Conservation (phyloP, 306 rosid genomes). For the Calophaca sinica region DNA sequence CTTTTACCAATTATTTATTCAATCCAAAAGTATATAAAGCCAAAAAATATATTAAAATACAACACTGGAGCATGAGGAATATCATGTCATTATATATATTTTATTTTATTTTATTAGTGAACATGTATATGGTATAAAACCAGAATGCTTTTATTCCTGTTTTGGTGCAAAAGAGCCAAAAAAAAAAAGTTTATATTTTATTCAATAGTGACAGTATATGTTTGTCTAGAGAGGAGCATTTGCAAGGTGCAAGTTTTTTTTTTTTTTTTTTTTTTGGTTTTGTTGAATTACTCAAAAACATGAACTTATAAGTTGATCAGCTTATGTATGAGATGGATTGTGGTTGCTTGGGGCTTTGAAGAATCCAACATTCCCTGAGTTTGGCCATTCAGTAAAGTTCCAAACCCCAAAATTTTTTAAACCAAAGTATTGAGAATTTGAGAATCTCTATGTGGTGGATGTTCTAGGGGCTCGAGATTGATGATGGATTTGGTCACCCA, state of each 20-base stretch:
- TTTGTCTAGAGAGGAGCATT: slow-evolving; percentile 35
- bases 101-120: slow-evolving; percentile 11
- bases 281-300: slow-evolving; percentile 42
- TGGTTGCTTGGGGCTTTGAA: slow-evolving; percentile 52
- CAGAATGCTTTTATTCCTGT: background rate
- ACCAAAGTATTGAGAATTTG: slow-evolving; percentile 66
- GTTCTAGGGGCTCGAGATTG: slow-evolving; percentile 57
- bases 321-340: slow-evolving; percentile 45
- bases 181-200: background rate
- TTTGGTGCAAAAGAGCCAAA: slow-evolving; percentile 29
- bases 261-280: slow-evolving; percentile 49
- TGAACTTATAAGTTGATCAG: slow-evolving; percentile 41
- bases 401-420: slow-evolving; percentile 44
- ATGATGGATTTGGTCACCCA: slow-evolving; percentile 82
- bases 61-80: slow-evolving; percentile 35
- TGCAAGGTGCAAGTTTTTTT: slow-evolving; percentile 6
- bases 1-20: slow-evolving; percentile 42
- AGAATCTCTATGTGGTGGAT: slow-evolving; percentile 70
- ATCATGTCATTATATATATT: slow-evolving; percentile 34
- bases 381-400: slow-evolving; percentile 74
- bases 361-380: slow-evolving; percentile 88
- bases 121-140: slow-evolving; percentile 27
- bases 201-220: slow-evolving; percentile 28
- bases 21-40: slow-evolving; percentile 45
- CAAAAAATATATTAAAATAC: slow-evolving; percentile 19